Evolutionary conservation across 805 yeast species (phyloP).

Genomic region (Yarrowia sp.): DNA sequence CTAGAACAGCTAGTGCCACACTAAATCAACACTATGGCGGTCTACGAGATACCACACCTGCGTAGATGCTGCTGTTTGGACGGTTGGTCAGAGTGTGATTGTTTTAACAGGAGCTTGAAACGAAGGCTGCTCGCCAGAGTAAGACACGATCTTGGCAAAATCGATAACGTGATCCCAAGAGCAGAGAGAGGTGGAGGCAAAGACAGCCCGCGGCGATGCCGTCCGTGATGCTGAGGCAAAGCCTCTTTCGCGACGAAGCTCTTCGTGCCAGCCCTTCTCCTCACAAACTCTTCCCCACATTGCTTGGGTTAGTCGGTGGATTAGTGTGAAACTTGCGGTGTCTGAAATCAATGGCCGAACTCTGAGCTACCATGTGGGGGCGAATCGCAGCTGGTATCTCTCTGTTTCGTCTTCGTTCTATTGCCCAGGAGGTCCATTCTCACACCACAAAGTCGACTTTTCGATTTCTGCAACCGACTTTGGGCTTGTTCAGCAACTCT

Average conservation of each 20-base stretch:
- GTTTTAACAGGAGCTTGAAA: neutral
- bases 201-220: neutral
- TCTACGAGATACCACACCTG: neutral
- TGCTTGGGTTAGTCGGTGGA: neutral
- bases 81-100: neutral
- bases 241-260: too few relatives aligned
- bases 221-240: neutral
- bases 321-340: neutral
- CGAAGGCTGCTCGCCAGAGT: neutral
- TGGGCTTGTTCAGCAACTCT: neutral
- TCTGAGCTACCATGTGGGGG: too few relatives aligned
- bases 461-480: slow-evolving; percentile 7
- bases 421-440: neutral
- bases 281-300: slow-evolving; percentile 8
- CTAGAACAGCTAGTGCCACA: slow-evolving; percentile 3
- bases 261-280: slow-evolving; percentile 3
- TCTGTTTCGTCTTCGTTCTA: too few relatives aligned
- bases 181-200: neutral
- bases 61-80: slow-evolving; percentile 6
- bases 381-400: too few relatives aligned
- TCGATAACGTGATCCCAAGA: slow-evolving; percentile 1
- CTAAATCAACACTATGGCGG: neutral
- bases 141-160: slow-evolving; percentile 10
- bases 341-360: too few relatives aligned
- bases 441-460: slow-evolving; percentile 10